Conservation (phyloP, 148 eudicot species). For the Fagopyrum esculentum region DNA sequence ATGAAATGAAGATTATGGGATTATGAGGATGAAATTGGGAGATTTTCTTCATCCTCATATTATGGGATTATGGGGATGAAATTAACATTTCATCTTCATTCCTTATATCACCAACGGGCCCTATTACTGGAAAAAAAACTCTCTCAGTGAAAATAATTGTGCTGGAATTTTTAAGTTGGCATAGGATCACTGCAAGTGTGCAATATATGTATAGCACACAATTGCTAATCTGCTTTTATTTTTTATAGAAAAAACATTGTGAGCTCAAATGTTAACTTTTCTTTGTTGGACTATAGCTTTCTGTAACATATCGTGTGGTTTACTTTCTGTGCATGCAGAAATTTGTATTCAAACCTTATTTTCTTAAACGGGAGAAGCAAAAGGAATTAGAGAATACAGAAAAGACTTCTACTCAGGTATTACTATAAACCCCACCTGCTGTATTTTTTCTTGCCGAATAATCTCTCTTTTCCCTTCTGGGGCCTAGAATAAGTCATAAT, state of each 20-base stretch:
- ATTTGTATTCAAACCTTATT: conserved; percentile 73
- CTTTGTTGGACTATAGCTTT: not conserved
- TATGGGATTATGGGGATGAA: not conserved
- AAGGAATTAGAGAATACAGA: conserved; percentile 61
- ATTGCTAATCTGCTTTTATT: not conserved
- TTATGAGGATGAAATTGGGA: no score
- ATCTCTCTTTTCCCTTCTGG: conserved; percentile 1
- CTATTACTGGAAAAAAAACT: not conserved
- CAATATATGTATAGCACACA: not conserved
- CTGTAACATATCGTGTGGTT: not conserved
- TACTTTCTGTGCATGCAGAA: conserved; percentile 41
- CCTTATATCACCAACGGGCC: no score
- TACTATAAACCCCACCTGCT: not conserved
- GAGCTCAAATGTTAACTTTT: not conserved
- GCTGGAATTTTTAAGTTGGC: conserved; percentile 1
- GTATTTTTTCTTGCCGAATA: not conserved
- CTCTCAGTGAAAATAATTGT: not conserved
- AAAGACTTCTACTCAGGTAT: conserved; percentile 74
- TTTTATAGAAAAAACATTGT: not conserved
- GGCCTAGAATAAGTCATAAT: not conserved
- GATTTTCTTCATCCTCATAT: no score
- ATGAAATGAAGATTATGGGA: not conserved
- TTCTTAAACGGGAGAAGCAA: conserved; percentile 69
- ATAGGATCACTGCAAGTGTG: not conserved
- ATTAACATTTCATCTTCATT: no score